phyloP scores from a whole-genome alignment of 768 basidiomycete genomes.

The Trametes sanguinea region DNA sequence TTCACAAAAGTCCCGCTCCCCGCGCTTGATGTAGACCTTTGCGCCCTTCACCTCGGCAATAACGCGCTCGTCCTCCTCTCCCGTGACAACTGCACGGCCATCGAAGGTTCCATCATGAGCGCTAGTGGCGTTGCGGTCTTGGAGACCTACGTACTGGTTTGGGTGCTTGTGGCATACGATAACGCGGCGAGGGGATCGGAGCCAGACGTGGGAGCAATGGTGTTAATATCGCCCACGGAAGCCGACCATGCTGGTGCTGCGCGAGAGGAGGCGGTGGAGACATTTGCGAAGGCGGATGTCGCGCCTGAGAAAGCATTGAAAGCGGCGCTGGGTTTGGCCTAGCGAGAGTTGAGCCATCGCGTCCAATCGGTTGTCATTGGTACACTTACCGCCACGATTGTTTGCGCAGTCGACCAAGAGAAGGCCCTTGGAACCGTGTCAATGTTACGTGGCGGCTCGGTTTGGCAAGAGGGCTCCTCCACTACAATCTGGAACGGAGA shows the following conservation, averaged over 20 bases:
- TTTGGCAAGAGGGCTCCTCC: neutral
- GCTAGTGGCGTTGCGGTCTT: neutral
- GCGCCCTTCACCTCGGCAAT: conserved; percentile 59
- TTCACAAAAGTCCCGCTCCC: conserved; percentile 53
- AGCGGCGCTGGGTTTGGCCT: conserved; percentile 29
- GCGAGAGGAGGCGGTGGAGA: neutral
- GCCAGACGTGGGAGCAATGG: neutral
- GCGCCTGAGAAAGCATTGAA: conserved; percentile 29
- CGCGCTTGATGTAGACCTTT: conserved; percentile 60
- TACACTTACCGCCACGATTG: conserved; percentile 8
- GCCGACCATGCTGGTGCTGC: conserved; percentile 18
- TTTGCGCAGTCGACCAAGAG: neutral
- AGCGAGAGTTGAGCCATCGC: neutral
- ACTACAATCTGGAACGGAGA: too few species aligned
- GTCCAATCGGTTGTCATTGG: neutral
- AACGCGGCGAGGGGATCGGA: conserved; percentile 25
- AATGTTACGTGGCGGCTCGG: neutral
- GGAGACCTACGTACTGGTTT: conserved; percentile 12
- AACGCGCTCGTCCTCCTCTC: conserved; percentile 66
- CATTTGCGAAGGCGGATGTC: conserved; percentile 20
- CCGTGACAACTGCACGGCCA: conserved; percentile 46
- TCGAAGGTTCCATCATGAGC: neutral
- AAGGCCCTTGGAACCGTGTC: neutral
- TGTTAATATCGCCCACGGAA: neutral
- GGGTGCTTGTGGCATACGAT: conserved; percentile 13